Evolutionary conservation across 148 eudicot species (phyloP).

Genomic region (Salicornia ramosissima): DNA sequence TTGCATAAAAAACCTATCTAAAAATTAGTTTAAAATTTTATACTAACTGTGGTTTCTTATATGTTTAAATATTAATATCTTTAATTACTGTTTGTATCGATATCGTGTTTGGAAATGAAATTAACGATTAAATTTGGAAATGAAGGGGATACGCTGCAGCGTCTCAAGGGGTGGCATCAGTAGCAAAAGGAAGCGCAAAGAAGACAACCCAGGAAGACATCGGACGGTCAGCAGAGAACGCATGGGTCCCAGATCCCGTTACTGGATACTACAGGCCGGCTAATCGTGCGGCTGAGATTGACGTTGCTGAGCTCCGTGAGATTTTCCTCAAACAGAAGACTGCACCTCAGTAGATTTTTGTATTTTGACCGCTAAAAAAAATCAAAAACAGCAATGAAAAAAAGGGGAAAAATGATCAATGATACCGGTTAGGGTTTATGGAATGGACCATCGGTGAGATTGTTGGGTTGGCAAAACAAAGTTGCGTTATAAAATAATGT

Average conservation of each 20-base stretch:
- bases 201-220: slow-evolving; percentile 26
- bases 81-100: too few relatives aligned
- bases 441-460: slow-evolving; percentile 10
- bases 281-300: slow-evolving; percentile 41
- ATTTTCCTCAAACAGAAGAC: slow-evolving; percentile 49
- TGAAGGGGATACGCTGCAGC: slow-evolving; percentile 51
- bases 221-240: slow-evolving; percentile 28
- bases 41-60: too few relatives aligned
- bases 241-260: slow-evolving; percentile 85
- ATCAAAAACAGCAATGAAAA: too few relatives aligned
- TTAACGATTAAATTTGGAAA: background rate
- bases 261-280: slow-evolving; percentile 83
- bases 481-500: background rate
- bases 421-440: slow-evolving; percentile 2
- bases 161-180: slow-evolving; percentile 26
- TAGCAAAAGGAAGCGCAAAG: slow-evolving; percentile 29
- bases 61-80: too few relatives aligned
- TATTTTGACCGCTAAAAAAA: too few relatives aligned
- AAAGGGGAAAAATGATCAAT: slow-evolving; percentile 1
- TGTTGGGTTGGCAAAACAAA: background rate
- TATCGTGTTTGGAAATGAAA: too few relatives aligned
- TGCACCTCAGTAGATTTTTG: slow-evolving; percentile 19
- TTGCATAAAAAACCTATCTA: too few relatives aligned
- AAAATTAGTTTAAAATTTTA: too few relatives aligned
- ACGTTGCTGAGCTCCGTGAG: slow-evolving; percentile 60